Evolutionary conservation across 306 rosid species (phyloP).

Genomic region (Sphenostylis stenocarpa): DNA sequence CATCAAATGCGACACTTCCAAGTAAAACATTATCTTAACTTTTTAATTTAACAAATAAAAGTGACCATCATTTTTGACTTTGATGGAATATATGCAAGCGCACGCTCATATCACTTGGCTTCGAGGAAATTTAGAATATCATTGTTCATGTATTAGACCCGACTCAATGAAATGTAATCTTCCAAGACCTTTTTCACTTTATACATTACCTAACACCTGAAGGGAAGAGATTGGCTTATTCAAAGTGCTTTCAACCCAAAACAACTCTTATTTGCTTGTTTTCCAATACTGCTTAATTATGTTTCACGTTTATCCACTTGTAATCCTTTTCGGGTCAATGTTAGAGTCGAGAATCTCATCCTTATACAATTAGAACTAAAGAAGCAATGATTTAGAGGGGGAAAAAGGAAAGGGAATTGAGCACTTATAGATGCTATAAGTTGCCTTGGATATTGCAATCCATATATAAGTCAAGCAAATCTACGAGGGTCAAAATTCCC

Average conservation of each 20-base stretch:
- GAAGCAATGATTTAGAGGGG: not conserved
- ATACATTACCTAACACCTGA: not conserved
- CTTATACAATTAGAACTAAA: not conserved
- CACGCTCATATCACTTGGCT: not conserved
- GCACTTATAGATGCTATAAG: constrained; percentile 20
- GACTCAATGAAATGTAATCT: not conserved
- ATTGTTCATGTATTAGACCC: not conserved
- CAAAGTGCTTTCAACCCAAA: not conserved
- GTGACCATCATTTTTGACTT: not conserved
- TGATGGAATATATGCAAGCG: not conserved
- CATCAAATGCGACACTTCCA: not conserved
- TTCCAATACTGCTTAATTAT: not conserved
- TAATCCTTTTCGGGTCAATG: not conserved
- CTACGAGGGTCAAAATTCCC: constrained; percentile 23
- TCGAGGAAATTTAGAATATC: not conserved
- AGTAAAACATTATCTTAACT: not conserved
- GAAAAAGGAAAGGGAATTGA: not conserved
- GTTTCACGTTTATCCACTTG: constrained; percentile 11
- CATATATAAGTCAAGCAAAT: constrained; percentile 7
- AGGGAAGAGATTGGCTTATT: not conserved
- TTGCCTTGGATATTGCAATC: constrained; percentile 28
- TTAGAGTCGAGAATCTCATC: not conserved
- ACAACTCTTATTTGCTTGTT: not conserved
- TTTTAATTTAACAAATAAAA: not conserved
- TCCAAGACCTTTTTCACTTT: not conserved